phyloP scores from a whole-genome alignment of 2,329 filamentous ascomycete species.

The Pseudophaeomoniella oleicola region DNA sequence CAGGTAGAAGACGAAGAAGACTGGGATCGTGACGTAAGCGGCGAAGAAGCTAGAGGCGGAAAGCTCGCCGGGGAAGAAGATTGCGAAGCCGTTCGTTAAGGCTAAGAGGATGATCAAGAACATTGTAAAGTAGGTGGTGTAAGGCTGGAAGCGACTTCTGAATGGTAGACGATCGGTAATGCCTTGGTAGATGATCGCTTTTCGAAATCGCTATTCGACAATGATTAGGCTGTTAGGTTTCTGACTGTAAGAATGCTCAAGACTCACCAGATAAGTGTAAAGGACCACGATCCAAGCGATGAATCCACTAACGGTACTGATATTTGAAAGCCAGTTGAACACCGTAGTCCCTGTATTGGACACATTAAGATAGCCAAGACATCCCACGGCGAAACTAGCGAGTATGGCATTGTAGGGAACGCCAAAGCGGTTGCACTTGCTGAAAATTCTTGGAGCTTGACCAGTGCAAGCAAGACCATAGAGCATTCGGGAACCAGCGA shows the following conservation, averaged over 20 bases:
- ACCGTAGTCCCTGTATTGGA: slow-evolving; percentile 19
- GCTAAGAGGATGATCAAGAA: slow-evolving; percentile 33
- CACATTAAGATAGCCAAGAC: slow-evolving; percentile 22
- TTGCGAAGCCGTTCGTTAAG: slow-evolving; percentile 42
- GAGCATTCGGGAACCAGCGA: slow-evolving; percentile 33
- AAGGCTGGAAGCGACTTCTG: slow-evolving; percentile 36
- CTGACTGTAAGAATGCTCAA: slow-evolving; percentile 31
- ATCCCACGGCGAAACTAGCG: slow-evolving; percentile 23
- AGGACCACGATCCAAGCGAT: slow-evolving; percentile 24
- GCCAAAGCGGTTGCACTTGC: slow-evolving; percentile 25
- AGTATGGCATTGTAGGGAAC: slow-evolving; percentile 38
- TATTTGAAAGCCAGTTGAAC: slow-evolving; percentile 26
- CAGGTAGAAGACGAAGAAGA: slow-evolving; percentile 29
- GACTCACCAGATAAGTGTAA: slow-evolving; percentile 25
- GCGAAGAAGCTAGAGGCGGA: slow-evolving; percentile 35
- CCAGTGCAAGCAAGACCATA: slow-evolving; percentile 29
- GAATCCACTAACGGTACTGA: slow-evolving; percentile 22
- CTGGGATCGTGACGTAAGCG: slow-evolving; percentile 39
- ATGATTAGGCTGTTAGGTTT: slow-evolving; percentile 27
- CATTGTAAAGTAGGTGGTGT: slow-evolving; percentile 35
- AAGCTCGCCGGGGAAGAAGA: slow-evolving; percentile 34
- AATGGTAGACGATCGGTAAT: slow-evolving; percentile 33
- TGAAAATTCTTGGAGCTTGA: slow-evolving; percentile 24
- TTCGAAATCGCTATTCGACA: slow-evolving; percentile 35
- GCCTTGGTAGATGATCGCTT: slow-evolving; percentile 35